Evolutionary conservation across 1,284 basidiomycete species (phyloP).

Genomic region (Cryptococcus amylolentus): DNA sequence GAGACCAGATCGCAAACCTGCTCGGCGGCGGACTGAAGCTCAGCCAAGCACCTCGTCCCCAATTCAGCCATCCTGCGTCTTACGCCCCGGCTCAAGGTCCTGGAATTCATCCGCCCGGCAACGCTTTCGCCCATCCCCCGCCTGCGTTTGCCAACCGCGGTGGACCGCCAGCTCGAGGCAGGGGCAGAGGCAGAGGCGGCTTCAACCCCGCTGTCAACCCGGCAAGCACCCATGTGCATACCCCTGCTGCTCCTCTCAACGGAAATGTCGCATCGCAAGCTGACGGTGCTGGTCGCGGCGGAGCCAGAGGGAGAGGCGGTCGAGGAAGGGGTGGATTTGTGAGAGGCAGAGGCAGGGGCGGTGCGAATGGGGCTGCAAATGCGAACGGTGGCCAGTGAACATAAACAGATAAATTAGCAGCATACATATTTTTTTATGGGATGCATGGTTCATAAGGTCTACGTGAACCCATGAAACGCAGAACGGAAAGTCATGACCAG

Average conservation of each 20-base stretch:
- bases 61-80: too few relatives aligned
- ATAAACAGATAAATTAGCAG: too few relatives aligned
- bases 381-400: background rate
- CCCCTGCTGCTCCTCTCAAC: too few relatives aligned
- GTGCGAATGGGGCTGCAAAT: conserved; percentile 9
- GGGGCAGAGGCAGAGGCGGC: conserved; percentile 1
- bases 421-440: too few relatives aligned
- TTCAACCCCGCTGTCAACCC: background rate
- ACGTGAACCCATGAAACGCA: too few relatives aligned
- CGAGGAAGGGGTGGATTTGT: conserved; percentile 8
- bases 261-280: too few relatives aligned
- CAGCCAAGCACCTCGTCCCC: background rate
- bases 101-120: background rate
- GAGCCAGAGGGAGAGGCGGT: conserved; percentile 2
- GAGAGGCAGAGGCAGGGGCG: conserved; percentile 13
- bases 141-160: conserved; percentile 1
- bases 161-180: background rate
- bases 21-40: conserved; percentile 8
- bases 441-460: too few relatives aligned
- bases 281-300: too few relatives aligned
- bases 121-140: background rate
- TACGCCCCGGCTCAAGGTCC: too few relatives aligned
- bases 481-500: too few relatives aligned
- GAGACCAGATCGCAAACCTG: conserved; percentile 30
- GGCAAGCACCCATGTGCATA: too few relatives aligned